Base-by-base conservation (phyloP, 305 asterid genomes). In the Petunia hybrid region DNA sequence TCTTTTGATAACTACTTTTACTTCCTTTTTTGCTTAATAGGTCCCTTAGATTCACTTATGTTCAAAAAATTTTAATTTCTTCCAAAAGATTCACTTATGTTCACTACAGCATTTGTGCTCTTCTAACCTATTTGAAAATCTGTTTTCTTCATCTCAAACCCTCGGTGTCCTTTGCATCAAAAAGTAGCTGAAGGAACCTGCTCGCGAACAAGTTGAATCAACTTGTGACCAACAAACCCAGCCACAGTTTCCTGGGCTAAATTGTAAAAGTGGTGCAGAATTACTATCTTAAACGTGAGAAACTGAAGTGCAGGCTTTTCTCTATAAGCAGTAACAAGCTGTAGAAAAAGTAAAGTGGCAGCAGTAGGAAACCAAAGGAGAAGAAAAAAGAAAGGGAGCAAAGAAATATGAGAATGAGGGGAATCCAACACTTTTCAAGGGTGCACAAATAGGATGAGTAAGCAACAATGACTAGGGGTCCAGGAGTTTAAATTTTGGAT, bases 321-420 rank as follows among this genome's bases (percentile, higher is more conserved):
- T 51, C n/a, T 14, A n/a, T 53, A 51, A 74, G 38, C 64, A 74
- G 36, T 74, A 74, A 2, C 38, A 53, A 74, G 79, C 79, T 74
- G 36, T 55, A 74, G 3, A 74, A 38, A 71, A 55, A 53, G 10
- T 74, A 9, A 74, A 74, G 36, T 14, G n/a, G 79, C 51, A 74
- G 64, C 79, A 74, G 64, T 38, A 74, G 64, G 61, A 70, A 74
- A 14, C 64, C 64, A 38, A 48, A 36, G 14, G 55, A 53, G 48
- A 53, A 53, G 48, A 36, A 74, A 74, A 38, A 3, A 51, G 57
- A 51, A 51, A 51, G 57, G 76, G 16, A 69, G 12, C 57, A 12
- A n/a, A 73, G 43, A 73, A 48, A 48, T 35, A 73, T 73, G 63
- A 61, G 60, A 70, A 70, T 22, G 71, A 70, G 57, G 77, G 60